Evolutionary conservation across 2,329 filamentous ascomycete genomes (phyloP).

Genomic region (Aureobasidium zeae): DNA sequence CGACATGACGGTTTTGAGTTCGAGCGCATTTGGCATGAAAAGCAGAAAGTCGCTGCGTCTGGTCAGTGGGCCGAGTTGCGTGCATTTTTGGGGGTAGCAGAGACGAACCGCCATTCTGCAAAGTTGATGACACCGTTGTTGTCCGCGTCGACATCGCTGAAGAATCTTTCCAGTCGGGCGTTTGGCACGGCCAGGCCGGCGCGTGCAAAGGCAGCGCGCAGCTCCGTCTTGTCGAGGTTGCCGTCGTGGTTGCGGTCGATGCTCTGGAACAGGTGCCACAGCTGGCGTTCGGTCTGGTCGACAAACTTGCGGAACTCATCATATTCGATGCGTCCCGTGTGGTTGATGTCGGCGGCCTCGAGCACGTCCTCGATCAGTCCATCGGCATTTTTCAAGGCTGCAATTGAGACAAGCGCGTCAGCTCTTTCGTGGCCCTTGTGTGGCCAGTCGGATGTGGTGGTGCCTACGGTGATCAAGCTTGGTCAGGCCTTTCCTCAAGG

Average conservation of each 20-base stretch:
- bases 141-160: constrained; percentile 81
- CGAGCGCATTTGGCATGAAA: constrained; percentile 66
- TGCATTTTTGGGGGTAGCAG: not conserved
- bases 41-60: constrained; percentile 75
- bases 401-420: constrained; percentile 17
- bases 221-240: constrained; percentile 75
- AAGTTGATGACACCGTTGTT: constrained; percentile 80
- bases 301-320: constrained; percentile 87
- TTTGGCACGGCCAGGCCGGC: constrained; percentile 72
- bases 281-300: constrained; percentile 73
- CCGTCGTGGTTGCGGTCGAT: constrained; percentile 85
- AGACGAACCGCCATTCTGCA: constrained; percentile 81
- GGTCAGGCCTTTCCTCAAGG: constrained; percentile 71
- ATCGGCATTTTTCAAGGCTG: constrained; percentile 84
- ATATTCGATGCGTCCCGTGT: constrained; percentile 84
- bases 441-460: constrained; percentile 20
- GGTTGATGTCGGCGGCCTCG: constrained; percentile 71
- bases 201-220: constrained; percentile 65
- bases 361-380: constrained; percentile 73
- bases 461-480: constrained; percentile 84
- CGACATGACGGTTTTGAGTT: constrained; percentile 72
- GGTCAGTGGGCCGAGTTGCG: not conserved
- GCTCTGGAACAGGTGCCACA: constrained; percentile 69
- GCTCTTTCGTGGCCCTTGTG: not conserved
- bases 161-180: constrained; percentile 73